phyloP scores from a whole-genome alignment of 305 asterid genomes.

The Salvia sclarea region DNA sequence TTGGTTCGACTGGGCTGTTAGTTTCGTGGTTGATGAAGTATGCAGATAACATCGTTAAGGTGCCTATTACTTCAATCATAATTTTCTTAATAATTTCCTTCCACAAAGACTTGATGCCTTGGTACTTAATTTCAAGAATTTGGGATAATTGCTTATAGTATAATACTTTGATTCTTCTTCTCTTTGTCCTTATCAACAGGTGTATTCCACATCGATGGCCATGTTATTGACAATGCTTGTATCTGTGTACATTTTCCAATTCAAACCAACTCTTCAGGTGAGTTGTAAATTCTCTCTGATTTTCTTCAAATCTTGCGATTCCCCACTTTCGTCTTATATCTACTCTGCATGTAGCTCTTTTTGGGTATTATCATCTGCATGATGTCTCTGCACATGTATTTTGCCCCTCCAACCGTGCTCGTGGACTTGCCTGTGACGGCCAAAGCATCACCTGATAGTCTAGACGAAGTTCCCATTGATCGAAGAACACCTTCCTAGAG shows the following conservation, averaged over 20 bases:
- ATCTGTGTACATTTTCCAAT: constrained; percentile 67
- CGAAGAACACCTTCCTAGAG: constrained; percentile 60
- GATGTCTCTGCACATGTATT: constrained; percentile 96
- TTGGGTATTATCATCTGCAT: constrained; percentile 86
- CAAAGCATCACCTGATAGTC: constrained; percentile 57
- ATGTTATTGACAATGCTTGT: constrained; percentile 30
- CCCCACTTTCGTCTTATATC: not conserved
- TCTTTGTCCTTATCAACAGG: constrained; percentile 46
- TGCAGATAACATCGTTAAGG: constrained; percentile 97
- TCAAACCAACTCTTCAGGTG: constrained; percentile 88
- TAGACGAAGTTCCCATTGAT: constrained; percentile 62
- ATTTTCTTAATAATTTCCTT: not conserved
- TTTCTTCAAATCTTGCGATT: constrained; percentile 20
- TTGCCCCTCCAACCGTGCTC: constrained; percentile 83
- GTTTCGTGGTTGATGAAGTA: constrained; percentile 99
- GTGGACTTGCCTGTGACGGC: constrained; percentile 66
- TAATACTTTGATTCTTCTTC: not conserved
- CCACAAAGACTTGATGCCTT: not conserved
- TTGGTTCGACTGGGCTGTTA: constrained; percentile 89
- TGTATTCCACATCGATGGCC: constrained; percentile 66
- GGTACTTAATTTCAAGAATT: not conserved
- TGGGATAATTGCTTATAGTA: not conserved
- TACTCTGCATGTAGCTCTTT: constrained; percentile 63
- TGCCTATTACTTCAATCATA: constrained; percentile 30
- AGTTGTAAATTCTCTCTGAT: constrained; percentile 9